These are phyloP conservation scores for Aureobasidium sp. DNA, from an alignment of 2,329 filamentous ascomycete genomes.

Conservation along the genomic window DNA sequence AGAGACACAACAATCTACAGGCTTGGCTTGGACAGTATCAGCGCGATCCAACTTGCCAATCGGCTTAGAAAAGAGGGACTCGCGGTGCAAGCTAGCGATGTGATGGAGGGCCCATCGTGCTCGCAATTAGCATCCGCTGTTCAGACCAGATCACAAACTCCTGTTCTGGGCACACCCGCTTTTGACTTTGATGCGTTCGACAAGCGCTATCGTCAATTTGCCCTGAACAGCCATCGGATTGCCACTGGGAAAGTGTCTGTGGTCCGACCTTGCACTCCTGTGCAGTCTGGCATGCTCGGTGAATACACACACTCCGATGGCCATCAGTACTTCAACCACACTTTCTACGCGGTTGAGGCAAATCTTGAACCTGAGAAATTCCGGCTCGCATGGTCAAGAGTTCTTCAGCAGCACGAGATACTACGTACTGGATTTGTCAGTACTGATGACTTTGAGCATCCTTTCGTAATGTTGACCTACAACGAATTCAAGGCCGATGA, in stretches of 20 bases:
- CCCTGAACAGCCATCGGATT: conserved; percentile 31
- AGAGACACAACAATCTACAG: conserved; percentile 69
- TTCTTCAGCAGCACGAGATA: conserved; percentile 57
- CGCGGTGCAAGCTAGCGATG: conserved; percentile 59
- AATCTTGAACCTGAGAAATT: conserved; percentile 38
- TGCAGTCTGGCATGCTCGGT: conserved; percentile 73
- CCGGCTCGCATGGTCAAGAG: conserved; percentile 51
- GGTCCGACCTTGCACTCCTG: conserved; percentile 68
- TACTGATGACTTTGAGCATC: conserved; percentile 50
- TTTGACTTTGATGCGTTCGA: conserved; percentile 50
- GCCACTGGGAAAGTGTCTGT: conserved; percentile 41
- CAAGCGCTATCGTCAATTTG: conserved; percentile 29
- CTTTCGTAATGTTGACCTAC: conserved; percentile 72
- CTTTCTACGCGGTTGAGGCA: conserved; percentile 47
- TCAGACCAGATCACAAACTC: conserved; percentile 17
- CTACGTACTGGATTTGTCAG: conserved; percentile 67
- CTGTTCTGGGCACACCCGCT: not conserved
- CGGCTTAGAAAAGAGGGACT: conserved; percentile 55
- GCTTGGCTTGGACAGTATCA: conserved; percentile 88
- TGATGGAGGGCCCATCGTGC: conserved; percentile 52
- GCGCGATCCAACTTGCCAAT: conserved; percentile 68
- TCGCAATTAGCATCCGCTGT: conserved; percentile 27
- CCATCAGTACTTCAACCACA: conserved; percentile 66
- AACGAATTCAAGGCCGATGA: conserved; percentile 27
- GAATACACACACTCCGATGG: conserved; percentile 64